phyloP scores from a whole-genome alignment of 495 filamentous ascomycete genomes.

The Lepidopterella palustris region DNA sequence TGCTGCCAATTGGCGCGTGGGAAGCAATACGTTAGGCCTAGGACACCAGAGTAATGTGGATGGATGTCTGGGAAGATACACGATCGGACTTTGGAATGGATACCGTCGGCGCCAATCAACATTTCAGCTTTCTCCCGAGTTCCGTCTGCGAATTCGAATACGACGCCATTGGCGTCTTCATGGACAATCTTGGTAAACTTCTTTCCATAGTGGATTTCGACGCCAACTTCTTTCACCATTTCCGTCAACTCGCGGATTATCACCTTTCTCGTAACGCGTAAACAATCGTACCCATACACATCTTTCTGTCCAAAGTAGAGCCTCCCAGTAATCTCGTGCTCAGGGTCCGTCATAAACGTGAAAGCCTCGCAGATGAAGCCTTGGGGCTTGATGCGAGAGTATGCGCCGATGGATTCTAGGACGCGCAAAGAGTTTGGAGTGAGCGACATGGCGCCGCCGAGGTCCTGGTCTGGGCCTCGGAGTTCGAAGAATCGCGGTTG shows the following conservation, averaged over 20 bases:
- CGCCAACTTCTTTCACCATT: conserved; percentile 33
- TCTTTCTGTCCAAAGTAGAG: conserved; percentile 43
- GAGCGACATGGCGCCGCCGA: conserved; percentile 48
- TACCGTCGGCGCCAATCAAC: conserved; percentile 23
- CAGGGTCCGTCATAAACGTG: conserved; percentile 38
- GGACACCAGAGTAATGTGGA: conserved; percentile 8
- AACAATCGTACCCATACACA: conserved; percentile 41
- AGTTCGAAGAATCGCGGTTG: conserved; percentile 43
- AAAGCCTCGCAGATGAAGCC: conserved; percentile 39
- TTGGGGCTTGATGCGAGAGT: conserved; percentile 33
- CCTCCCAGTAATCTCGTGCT: conserved; percentile 26
- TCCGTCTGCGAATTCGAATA: conserved; percentile 29
- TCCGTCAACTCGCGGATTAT: conserved; percentile 38
- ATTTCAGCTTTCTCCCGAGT: conserved; percentile 1
- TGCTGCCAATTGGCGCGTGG: too few species aligned
- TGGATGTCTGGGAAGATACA: conserved; percentile 10
- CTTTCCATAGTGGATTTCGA: conserved; percentile 39
- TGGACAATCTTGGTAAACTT: conserved; percentile 39
- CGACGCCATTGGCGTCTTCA: conserved; percentile 35
- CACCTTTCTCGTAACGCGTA: conserved; percentile 46
- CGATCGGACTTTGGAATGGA: conserved; percentile 19
- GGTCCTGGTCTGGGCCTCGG: conserved; percentile 33
- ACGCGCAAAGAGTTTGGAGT: conserved; percentile 47
- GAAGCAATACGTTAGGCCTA: conserved; percentile 9
- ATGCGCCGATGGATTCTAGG: conserved; percentile 44